Evolutionary conservation across 805 yeast genomes (phyloP), one percentile per base, ranked within the genome.

Genomic region (Candida morakotiae): DNA sequence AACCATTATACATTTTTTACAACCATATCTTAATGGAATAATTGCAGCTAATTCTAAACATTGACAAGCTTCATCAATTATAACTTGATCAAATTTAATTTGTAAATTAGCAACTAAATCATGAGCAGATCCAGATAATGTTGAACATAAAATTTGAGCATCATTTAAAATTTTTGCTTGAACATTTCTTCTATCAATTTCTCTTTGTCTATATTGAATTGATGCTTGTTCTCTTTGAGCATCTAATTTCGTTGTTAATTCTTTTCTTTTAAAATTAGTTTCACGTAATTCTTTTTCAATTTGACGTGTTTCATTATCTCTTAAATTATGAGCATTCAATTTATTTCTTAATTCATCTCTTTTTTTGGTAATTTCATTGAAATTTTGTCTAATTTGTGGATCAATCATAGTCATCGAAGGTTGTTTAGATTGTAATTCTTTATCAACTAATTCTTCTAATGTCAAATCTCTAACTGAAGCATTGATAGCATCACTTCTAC

Each of bases 41-140:
- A 93, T 74, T 0, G 95, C 85, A 6, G 96, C 87, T 24, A 91
- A 56, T 55, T 91, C 98, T 27, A 93, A 89, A 77, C 95, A 84
- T 60, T 91, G 98, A 48, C 97, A 94, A 2, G 98, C 98, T 59
- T 91, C 98, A 65, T 91, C 98, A 43, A 91, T 82, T 35, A 91
- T 81, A 2, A 93, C 97, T 3, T 95, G 87, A 34, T 85, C 95
- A 55, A 93, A 91, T 29, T 76, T 75, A 51, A 87, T 73, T 8
- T 87, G 79, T 53, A 91, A 63, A 29, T 79, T 72, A 0, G 87
- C 79, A 28, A 91, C 69, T 42, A 87, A 77, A 44, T 86, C 93
- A 63, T 88, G 96, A 0, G 98, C 96, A 3, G 96, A 79, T 20
- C 97, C 98, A 0, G 97, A 89, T 23, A 91, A 66, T 0, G 98